Percentiles rank a stretch among this genome's conserved stretches.
Conservation (phyloP, 164 flowering plant species). For the Annona cherimola region DNA sequence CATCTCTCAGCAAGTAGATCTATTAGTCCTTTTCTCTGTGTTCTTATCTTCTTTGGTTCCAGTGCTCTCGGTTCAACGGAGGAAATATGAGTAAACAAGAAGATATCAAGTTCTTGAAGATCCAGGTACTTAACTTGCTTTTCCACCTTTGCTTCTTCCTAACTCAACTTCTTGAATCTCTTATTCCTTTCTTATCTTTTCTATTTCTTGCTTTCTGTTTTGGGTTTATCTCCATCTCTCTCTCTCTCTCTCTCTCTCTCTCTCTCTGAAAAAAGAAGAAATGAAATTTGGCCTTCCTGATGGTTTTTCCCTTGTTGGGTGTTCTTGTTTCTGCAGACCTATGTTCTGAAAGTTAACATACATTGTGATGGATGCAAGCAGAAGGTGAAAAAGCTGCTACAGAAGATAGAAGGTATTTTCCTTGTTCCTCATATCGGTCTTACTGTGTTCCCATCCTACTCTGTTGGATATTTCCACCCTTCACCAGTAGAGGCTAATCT, state of each 20-base stretch:
- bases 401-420: conserved; percentile 69
- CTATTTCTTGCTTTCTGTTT: not conserved
- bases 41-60: not conserved
- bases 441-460: not conserved
- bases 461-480: not conserved
- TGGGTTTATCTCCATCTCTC: not conserved
- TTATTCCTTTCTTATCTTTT: not conserved
- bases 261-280: not conserved
- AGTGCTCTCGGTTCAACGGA: not conserved
- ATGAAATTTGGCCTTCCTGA: not conserved
- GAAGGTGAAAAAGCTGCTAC: conserved; percentile 81
- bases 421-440: not conserved
- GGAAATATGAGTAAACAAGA: conserved; percentile 71
- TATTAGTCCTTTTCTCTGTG: not conserved
- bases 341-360: conserved; percentile 78
- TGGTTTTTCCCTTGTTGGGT: conserved; percentile 9
- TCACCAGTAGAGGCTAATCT: not conserved
- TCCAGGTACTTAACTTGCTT: conserved; percentile 70
- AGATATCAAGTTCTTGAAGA: conserved; percentile 52
- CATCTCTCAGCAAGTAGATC: not conserved
- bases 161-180: conserved; percentile 10
- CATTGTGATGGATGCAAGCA: conserved; percentile 89
- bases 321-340: conserved; percentile 53
- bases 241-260: not conserved
- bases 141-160: conserved; percentile 14